phyloP scores from a whole-genome alignment of 305 asterid species.

The Fraxinus floribunda region DNA sequence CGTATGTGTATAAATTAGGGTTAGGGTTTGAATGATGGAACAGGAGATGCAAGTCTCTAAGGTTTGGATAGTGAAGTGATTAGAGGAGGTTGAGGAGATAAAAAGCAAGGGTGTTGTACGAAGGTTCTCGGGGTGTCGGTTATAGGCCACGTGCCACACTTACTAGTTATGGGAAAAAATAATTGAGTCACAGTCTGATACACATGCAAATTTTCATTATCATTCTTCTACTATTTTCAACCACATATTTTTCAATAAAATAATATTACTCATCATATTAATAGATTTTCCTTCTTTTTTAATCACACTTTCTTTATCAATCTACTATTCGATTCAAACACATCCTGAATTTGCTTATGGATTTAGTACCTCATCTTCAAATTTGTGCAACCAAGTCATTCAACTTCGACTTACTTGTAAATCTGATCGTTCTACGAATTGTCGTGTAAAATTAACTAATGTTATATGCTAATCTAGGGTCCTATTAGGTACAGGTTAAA shows the following conservation, averaged over 20 bases:
- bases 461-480: neutral
- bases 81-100: neutral
- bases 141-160: conserved; percentile 22
- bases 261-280: too few relatives aligned
- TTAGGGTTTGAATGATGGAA: conserved; percentile 11
- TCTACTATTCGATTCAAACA: too few relatives aligned
- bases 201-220: too few relatives aligned
- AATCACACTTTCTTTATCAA: too few relatives aligned
- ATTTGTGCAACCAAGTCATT: neutral
- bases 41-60: neutral
- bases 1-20: neutral
- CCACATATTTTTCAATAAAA: too few relatives aligned
- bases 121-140: conserved; percentile 25
- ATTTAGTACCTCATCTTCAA: neutral
- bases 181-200: neutral
- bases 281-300: too few relatives aligned
- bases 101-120: conserved; percentile 12
- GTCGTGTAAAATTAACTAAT: neutral
- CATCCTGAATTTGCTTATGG: neutral
- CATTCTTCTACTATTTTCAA: too few relatives aligned
- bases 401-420: neutral
- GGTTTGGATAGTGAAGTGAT: conserved; percentile 11
- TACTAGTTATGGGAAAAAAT: neutral
- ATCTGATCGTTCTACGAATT: too few relatives aligned
- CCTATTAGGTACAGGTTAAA: too few relatives aligned